Evolutionary conservation across 139 green algal genomes (phyloP).

Genomic region (Chlorella sp.): DNA sequence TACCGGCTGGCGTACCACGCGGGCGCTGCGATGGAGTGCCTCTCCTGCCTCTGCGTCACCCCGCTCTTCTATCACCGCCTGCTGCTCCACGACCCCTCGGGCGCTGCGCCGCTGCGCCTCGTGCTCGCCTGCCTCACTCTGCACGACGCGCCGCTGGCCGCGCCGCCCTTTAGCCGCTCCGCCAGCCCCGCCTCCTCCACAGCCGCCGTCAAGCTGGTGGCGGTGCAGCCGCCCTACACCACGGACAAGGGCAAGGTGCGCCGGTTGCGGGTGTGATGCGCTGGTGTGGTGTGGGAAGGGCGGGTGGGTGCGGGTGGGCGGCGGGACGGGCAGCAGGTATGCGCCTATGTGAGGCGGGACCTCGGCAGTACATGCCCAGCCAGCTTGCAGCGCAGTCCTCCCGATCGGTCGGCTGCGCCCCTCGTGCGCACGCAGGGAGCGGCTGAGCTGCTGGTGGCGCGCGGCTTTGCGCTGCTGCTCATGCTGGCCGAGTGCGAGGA

Average conservation of each 20-base stretch:
- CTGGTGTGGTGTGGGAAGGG: neutral
- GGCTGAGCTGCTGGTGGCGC: conserved; percentile 40
- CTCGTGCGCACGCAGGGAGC: neutral
- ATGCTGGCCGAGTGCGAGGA: conserved; percentile 34
- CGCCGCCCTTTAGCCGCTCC: conserved; percentile 30
- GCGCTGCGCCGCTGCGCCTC: conserved; percentile 37
- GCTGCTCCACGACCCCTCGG: conserved; percentile 34
- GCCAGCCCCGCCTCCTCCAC: conserved; percentile 11
- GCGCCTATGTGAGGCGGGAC: neutral
- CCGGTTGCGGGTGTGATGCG: too few species aligned
- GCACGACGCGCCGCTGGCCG: conserved; percentile 34
- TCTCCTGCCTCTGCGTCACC: conserved; percentile 37
- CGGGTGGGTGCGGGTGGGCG: neutral
- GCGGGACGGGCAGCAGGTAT: too few species aligned
- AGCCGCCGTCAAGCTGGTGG: conserved; percentile 14
- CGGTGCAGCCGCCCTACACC: conserved; percentile 33
- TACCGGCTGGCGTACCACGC: conserved; percentile 38
- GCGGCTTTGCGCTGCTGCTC: conserved; percentile 38
- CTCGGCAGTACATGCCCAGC: neutral
- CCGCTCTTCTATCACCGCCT: conserved; percentile 46
- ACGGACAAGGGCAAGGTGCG: conserved; percentile 13
- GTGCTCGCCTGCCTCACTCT: conserved; percentile 33
- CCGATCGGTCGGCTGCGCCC: neutral
- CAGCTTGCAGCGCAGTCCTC: neutral
- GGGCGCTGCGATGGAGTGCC: conserved; percentile 42